Base-by-base conservation (phyloP, 1,284 basidiomycete genomes). In the Termitomyces sp. region DNA sequence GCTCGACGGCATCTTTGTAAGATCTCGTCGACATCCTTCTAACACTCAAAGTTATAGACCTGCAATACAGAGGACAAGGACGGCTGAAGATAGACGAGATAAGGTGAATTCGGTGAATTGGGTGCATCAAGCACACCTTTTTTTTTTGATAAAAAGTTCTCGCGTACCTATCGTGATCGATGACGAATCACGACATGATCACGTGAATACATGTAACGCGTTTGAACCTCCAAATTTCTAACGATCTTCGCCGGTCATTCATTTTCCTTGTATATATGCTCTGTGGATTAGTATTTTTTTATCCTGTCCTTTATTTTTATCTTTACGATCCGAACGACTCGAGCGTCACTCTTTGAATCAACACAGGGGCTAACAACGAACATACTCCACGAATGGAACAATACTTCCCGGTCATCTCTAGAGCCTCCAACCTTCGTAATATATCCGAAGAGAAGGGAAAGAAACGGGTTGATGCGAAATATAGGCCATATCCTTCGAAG, bases 1-100 rank as follows among this genome's bases (percentile, higher is more conserved):
- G 78, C 54, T 88, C 81, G 61, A 99, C 83, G 0, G 97, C 97
- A 60, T 94, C 90, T 62, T 80, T 74, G 65, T 91, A 91, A 2
- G 83, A 78, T 62, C 79, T 74, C 46, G 75, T 73, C n/a, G 83
- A 77, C 78, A 83, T 81, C 38, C 50, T 64, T 58, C 77, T 69
- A 44, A 59, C 62, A 54, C 45, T 47, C 36, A 62, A 59, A 50
- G 56, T 52, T 55, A 56, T 53, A 45, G 55, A 46, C 41, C 50
- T 60, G 59, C 50, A 53, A 57, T 30, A 56, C 26, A 45, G 46
- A 61, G 59, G 62, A 50, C 52, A 53, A 49, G 57, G 64, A 36
- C 55, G 64, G 40, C 55, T 56, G 53, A 59, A 41, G 39, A 62
- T 56, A 26, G 61, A 61, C 44, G 59, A 63, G 53, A 62, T 52